Base-by-base conservation (phyloP, 2,329 filamentous ascomycete genomes). In the Torrubiellomyces zombiae region DNA sequence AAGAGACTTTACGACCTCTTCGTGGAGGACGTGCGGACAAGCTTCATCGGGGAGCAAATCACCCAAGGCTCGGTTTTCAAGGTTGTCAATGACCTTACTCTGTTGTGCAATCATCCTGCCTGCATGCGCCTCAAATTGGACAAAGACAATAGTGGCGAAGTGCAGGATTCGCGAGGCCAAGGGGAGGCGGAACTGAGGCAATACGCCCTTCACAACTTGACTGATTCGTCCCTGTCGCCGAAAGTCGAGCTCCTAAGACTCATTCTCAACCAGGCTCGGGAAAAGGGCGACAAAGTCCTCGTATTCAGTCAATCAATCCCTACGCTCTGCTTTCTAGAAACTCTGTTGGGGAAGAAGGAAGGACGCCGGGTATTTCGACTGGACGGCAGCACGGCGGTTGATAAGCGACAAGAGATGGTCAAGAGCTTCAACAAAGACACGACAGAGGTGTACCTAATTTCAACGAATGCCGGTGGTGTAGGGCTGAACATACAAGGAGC, bases 401-500 rank as follows among this genome's bases (percentile, higher is more conserved):
- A 37, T 1, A 53, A 52, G 20, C 70, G 85, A 7, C 76, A 82
- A 43, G 44, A 48, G 1, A 49, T 66, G 20, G 66, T 75, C 7
- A 78, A 79, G 32, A 42, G 51, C 0, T 92, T 93, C 57, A 85
- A 89, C 36, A 41, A 43, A 0, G 55, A 54, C 1, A 33, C 49
- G 3, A 46, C 51, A 2, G 60, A 71, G 14, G 58, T 91, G 1
- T 80, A 80, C 41, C 55, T 94, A 2, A 82, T 93, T 28, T 92
- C 82, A 0, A 93, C 82, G 1, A 71, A 51, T 31, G 81, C 85
- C 7, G 85, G 83, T 13, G 81, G 82, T 0, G 55, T 83, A 2
- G 85, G 85, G 0, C 57, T 93, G 24, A 94, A 94, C 32, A 75
- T 94, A 9, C 67, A 69, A 20, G 74, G 76, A 2, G 85, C 85